A percentile compares a stretch with the other conserved stretches of the same genome.
These are phyloP conservation scores for Lumnitzera littorea DNA, from an alignment of 345 rosid genomes.

Conservation along the genomic window DNA sequence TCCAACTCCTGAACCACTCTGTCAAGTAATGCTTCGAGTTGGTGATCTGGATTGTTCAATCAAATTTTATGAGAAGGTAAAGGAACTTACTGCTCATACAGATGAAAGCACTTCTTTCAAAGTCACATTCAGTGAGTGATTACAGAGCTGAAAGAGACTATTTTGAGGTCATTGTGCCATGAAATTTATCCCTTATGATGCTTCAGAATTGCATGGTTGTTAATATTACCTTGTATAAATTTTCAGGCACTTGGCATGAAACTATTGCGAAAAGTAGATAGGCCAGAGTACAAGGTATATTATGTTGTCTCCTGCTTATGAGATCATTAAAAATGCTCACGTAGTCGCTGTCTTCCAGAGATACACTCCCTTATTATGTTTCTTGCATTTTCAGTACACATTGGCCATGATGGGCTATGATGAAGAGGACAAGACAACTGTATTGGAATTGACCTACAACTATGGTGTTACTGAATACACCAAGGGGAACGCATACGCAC, in stretches of 20 bases:
- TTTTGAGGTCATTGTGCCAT: too few relatives aligned
- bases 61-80: constrained; percentile 91
- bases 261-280: constrained; percentile 58
- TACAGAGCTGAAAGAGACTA: not conserved
- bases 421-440: constrained; percentile 71
- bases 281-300: constrained; percentile 68
- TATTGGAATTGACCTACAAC: constrained; percentile 77
- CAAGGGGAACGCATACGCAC: constrained; percentile 91
- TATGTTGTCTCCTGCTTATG: not conserved
- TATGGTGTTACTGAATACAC: constrained; percentile 86
- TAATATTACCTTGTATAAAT: too few relatives aligned
- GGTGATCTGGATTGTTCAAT: constrained; percentile 80
- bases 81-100: not conserved
- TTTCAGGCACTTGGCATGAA: constrained; percentile 87
- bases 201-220: too few relatives aligned
- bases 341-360: not conserved
- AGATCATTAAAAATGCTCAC: not conserved
- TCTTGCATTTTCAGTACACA: constrained; percentile 42
- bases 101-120: not conserved
- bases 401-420: constrained; percentile 89
- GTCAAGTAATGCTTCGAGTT: constrained; percentile 94
- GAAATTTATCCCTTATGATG: not conserved
- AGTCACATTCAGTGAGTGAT: not conserved
- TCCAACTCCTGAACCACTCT: constrained; percentile 84
- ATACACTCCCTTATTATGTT: constrained; percentile 1